phyloP scores from a whole-genome alignment of 163 green algal species.

The Scenedesmus sp. region DNA sequence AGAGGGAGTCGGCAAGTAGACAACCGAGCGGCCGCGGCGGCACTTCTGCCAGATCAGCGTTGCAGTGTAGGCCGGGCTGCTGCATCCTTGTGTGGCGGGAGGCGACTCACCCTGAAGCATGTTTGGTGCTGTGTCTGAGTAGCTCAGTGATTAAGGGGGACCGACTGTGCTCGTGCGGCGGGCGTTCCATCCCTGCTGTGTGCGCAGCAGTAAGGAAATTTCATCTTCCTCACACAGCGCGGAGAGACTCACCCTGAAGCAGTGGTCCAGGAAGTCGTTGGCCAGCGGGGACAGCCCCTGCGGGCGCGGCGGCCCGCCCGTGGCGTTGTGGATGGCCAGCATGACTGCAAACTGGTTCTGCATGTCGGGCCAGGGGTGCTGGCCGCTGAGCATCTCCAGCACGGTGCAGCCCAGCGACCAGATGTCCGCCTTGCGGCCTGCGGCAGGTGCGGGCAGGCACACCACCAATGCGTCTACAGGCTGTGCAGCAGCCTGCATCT shows the following conservation, averaged over 20 bases:
- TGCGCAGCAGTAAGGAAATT: too few relatives aligned
- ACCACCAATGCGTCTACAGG: not conserved
- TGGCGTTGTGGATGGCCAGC: constrained; percentile 67
- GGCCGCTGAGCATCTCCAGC: constrained; percentile 86
- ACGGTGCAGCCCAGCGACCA: constrained; percentile 88
- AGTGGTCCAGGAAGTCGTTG: constrained; percentile 72
- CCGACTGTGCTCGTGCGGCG: too few relatives aligned
- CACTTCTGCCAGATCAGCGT: too few relatives aligned
- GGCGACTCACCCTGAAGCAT: too few relatives aligned
- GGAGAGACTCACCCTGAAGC: constrained; percentile 60
- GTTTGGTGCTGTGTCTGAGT: too few relatives aligned
- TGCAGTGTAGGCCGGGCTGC: too few relatives aligned
- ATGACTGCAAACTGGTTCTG: constrained; percentile 70
- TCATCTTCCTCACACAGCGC: not conserved
- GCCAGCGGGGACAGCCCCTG: constrained; percentile 40
- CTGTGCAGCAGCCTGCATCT: too few relatives aligned
- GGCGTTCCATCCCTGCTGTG: too few relatives aligned
- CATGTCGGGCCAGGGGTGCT: constrained; percentile 72
- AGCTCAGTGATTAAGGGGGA: too few relatives aligned
- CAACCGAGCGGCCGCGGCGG: too few relatives aligned
- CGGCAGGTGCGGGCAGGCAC: too few relatives aligned
- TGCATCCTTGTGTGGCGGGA: not conserved
- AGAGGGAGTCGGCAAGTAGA: too few relatives aligned
- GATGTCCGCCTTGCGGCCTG: constrained; percentile 78
- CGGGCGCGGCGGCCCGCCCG: constrained; percentile 66